Conservation (phyloP, 495 filamentous ascomycete species). For the Penicillium cinerascens region DNA sequence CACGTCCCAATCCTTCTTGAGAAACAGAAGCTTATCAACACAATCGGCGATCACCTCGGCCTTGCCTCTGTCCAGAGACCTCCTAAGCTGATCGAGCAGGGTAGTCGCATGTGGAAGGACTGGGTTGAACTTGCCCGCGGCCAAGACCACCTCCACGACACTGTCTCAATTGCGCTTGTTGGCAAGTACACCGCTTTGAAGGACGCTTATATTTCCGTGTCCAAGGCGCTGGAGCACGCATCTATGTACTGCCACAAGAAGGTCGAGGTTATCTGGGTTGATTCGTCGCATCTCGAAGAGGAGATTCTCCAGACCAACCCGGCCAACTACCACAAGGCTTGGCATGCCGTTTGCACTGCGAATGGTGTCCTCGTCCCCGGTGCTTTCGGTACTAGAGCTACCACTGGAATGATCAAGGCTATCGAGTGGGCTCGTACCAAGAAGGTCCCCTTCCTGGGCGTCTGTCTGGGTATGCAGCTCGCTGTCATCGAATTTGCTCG, state of each 20-base stretch:
- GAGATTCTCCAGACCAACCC: constrained; percentile 60
- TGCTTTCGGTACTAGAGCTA: constrained; percentile 81
- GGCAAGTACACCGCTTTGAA: constrained; percentile 85
- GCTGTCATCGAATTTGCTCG: constrained; percentile 89
- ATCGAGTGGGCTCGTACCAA: constrained; percentile 80
- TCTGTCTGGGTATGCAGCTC: constrained; percentile 94
- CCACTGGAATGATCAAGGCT: constrained; percentile 82
- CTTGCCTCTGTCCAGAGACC: constrained; percentile 12
- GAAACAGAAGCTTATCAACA: constrained; percentile 65
- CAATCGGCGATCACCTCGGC: constrained; percentile 43
- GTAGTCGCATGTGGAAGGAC: constrained; percentile 63
- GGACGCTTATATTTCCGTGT: constrained; percentile 79
- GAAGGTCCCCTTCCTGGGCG: constrained; percentile 78
- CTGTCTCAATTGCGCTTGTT: constrained; percentile 80
- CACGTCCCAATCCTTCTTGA: constrained; percentile 89
- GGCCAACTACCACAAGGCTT: constrained; percentile 80
- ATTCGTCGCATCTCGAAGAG: constrained; percentile 77
- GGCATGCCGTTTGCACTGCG: constrained; percentile 73
- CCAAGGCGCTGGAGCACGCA: constrained; percentile 84
- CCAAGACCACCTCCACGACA: constrained; percentile 57
- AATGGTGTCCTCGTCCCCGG: constrained; percentile 59
- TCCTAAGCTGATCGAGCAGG: constrained; percentile 49
- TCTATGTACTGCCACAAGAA: constrained; percentile 82
- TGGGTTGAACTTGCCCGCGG: constrained; percentile 67
- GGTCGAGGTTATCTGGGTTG: constrained; percentile 77